Evolutionary conservation across 192 early-diverging fungal genomes (phyloP), one percentile per base, ranked within the genome.

Genomic region (Backusella luteola): DNA sequence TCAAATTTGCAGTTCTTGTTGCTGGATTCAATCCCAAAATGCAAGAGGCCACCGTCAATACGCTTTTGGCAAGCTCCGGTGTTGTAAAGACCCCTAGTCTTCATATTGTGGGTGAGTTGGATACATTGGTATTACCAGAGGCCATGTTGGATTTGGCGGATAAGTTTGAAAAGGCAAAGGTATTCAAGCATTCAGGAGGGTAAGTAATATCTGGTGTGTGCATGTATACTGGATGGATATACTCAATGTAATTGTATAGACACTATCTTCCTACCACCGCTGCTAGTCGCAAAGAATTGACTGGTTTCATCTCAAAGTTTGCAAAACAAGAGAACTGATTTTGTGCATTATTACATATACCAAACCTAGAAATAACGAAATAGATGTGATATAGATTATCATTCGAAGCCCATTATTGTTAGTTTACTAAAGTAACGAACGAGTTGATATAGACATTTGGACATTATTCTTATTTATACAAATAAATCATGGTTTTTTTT

Each of bases 1-100:
- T 84, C 71, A 79, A 76, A 36, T 87, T 87, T 73, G 67, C 83
- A 2, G 85, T 87, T 32, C 76, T 84, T 35, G 76, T 86, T 4
- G 79, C 85, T 41, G 86, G 86, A 52, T 87, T 67, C n/a, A 67
- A 67, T 12, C 36, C 56, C 6, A 67, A 34, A 17, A 4, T 42
- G 1, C 56, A 75, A 7, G 41, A 34, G 9, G 32, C 76, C 36
- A 49, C 67, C 39, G 32, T 39, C 41, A 26, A 34, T 23, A 49
- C 29, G 14, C 17, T 71, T 12, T 32, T 29, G 35, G 42, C 41
- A 19, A 56, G 66, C 11, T 38, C 11, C 12, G 26, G 11, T 19
- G 34, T 32, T 5, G 49, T 81, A 12, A 68, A 73, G 38, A 75
- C 80, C 0, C 76, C 80, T 6, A 81, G 80, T 44, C 67, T 81